phyloP scores from a whole-genome alignment of 257 asterid genomes.

The Lycium ferocissimum region DNA sequence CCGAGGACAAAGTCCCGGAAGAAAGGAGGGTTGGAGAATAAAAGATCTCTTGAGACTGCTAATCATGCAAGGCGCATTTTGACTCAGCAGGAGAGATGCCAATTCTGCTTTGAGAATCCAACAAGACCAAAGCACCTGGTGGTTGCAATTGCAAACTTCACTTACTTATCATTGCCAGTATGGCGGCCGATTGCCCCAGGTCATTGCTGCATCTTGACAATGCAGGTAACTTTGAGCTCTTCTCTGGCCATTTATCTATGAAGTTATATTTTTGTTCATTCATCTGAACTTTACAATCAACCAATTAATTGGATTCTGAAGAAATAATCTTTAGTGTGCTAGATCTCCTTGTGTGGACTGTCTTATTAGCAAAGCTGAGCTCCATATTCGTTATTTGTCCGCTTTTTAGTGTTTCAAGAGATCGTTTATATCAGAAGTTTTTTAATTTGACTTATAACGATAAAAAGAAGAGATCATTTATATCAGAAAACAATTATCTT shows the following conservation, averaged over 20 bases:
- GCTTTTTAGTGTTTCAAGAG: background rate
- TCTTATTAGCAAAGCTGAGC: background rate
- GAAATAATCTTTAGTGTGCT: background rate
- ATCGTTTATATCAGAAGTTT: background rate
- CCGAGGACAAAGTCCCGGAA: slow-evolving; percentile 70
- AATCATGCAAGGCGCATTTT: slow-evolving; percentile 63
- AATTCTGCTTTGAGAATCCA: slow-evolving; percentile 88
- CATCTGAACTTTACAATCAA: background rate
- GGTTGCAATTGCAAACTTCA: slow-evolving; percentile 80
- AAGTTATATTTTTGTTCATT: background rate
- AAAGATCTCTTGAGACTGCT: slow-evolving; percentile 53
- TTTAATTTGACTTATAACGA: background rate
- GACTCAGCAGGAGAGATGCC: slow-evolving; percentile 91
- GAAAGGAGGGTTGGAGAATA: slow-evolving; percentile 57
- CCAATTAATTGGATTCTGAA: background rate
- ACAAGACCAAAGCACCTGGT: slow-evolving; percentile 88
- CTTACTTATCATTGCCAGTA: slow-evolving; percentile 80
- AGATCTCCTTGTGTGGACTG: background rate
- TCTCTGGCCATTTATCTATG: background rate
- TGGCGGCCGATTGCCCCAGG: slow-evolving; percentile 81
- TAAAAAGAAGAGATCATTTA: background rate
- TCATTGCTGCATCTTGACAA: slow-evolving; percentile 85
- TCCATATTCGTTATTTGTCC: background rate
- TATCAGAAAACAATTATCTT: background rate
- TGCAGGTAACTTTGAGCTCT: slow-evolving; percentile 62